Base-by-base conservation (phyloP, 306 rosid species). In the Trifolium subterraneum region DNA sequence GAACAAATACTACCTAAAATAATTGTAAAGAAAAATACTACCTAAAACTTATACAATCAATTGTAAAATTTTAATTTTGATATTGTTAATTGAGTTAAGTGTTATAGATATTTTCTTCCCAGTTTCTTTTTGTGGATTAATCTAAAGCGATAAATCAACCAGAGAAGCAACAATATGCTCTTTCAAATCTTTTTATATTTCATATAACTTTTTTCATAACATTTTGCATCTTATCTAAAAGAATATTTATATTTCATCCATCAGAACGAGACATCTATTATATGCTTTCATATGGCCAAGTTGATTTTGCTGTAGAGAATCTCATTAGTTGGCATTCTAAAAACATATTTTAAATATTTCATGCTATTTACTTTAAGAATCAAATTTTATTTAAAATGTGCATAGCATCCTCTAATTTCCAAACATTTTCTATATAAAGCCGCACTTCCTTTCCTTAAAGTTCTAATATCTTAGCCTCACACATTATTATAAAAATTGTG, bases 391-490 rank as follows among this genome's bases (percentile, higher is more conserved):
- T 70, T 47, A 2, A 73, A 67, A 19, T 54, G 54, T 64, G 10
- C 59, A 65, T 4, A 29, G n/a, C 50, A 52, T 72, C 60, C 58
- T 52, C 59, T 56, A 6, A 6, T 69, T 64, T 79, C 50, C 16
- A 77, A 48, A 44, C 15, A 31, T 54, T 47, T 48, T 76, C 78
- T 81, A 84, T 84, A 72, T 72, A 84, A 33, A 80, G 67, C 42
- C 68, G 18, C 62, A 13, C n/a, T 14, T 5, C 39, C 60, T 20
- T 50, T 5, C 6, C 56, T 14, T 25, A 4, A 22, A 16, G 18
- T 47, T 80, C 75, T 77, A 72, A 72, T 80, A 72, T 84, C 73
- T 45, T 52, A 11, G 36, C 59, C 58, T 25, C 23, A 18, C 27
- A 44, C 1, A 16, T 6, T 13, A 45, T 6, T 13, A n/a, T n/a